Evolutionary conservation across 2,329 filamentous ascomycete genomes (phyloP), one percentile per base, ranked within the genome.

Genomic region (Colletotrichum australisinense): DNA sequence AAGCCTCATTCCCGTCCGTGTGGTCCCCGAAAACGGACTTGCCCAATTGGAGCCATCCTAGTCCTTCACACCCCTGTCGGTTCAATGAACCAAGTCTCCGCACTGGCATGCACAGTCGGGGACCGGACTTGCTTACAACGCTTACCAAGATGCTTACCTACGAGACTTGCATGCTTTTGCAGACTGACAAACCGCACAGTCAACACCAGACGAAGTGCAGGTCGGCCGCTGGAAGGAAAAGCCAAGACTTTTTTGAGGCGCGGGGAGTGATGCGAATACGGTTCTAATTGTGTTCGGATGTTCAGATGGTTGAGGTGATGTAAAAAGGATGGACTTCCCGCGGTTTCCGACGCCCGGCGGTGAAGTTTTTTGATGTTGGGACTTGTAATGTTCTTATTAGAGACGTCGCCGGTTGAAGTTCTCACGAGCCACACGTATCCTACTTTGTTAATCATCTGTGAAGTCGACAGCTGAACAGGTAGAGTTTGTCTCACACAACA

Each of bases 111-210:
- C 52, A 24, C 52, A 65, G n/a, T 57, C 32, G 35, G 32, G 42
- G 32, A 19, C 8, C 19, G 19, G 32, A 11, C 35, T 55, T 42
- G 38, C 38, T 42, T 42, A 42, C 38, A 42, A 42, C 38, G 72
- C 68, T 74, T 67, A 74, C 72, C 72, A 74, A 74, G 68, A 74
- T 74, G 69, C 63, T 72, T 72, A 74, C 57, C 66, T 68, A 67
- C 38, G 19, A 60, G 56, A 32, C 63, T 11, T 74, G 68, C 72
- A 72, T 68, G 72, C 42, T 38, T 53, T 68, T 53, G 63, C 69
- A 63, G 57, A 72, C 63, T 74, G 72, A 74, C 72, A 74, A 74
- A 74, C 72, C 69, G 57, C 52, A 16, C 9, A 42, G n/a, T 49
- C 28, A 72, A 71, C 64, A 72, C 63, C 67, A 66, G 71, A 71